Evolutionary conservation across 192 early-diverging fungal genomes (phyloP), one percentile per base, ranked within the genome.

Genomic region (Pecoramyces ruminantium): DNA sequence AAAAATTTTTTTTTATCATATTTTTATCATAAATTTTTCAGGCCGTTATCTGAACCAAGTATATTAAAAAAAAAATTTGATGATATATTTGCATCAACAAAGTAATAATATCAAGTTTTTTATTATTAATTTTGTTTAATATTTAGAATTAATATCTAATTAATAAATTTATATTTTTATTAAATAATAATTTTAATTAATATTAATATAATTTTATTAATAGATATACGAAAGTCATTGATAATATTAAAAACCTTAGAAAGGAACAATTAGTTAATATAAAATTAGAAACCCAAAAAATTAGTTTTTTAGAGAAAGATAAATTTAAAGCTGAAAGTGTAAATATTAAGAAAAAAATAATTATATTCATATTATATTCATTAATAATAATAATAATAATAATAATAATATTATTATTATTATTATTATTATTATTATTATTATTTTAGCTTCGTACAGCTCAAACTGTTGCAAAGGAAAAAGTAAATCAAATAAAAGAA

Each of bases 1-100:
- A n/a, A n/a, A n/a, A n/a, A n/a, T n/a, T n/a, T n/a, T n/a, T n/a
- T n/a, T n/a, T n/a, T n/a, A n/a, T n/a, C n/a, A n/a, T n/a, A n/a
- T n/a, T n/a, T n/a, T n/a, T n/a, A n/a, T n/a, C n/a, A n/a, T n/a
- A 29, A 78, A 29, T 78, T 11, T 6, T 6, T 29, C 78, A 91
- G 91, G 97, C 98, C 98, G 18, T 88, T 99, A 15, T 90, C 95
- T 0, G 98, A 99, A 83, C 92, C 97, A 0, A 81, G 86, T 6
- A 81, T 88, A 9, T 81, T 99, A 38, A 99, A 99, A 82, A 98
- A 98, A 82, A 95, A 93, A 82, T 99, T 99, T 87, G 97, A 99
- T 86, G 98, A 98, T 25, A 98, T 99, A 67, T 99, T 98, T 87
- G 93, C 94, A 0, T 90, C 95, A 1, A 96, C 94, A 27, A 86